phyloP scores from a whole-genome alignment of 1,284 basidiomycete genomes.

The Trichosporon ovoides region DNA sequence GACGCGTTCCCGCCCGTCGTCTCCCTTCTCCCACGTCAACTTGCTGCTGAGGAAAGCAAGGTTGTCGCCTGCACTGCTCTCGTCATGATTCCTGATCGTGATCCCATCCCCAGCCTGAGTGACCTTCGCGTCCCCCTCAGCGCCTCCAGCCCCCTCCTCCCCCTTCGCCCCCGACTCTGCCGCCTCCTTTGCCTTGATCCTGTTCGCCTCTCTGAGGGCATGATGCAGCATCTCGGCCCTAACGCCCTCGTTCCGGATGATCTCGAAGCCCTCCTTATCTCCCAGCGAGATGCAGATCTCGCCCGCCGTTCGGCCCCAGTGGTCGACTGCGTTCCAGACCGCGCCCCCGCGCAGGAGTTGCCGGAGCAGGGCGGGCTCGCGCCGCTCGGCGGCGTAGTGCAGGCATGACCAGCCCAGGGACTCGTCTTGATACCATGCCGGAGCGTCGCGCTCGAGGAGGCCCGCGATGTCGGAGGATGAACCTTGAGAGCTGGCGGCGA shows the following conservation, averaged over 20 bases:
- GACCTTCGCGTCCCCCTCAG: constrained; percentile 16
- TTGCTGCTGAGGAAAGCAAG: constrained; percentile 67
- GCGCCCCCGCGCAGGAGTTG: constrained; percentile 75
- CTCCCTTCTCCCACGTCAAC: constrained; percentile 66
- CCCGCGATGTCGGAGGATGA: constrained; percentile 54
- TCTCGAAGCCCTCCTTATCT: constrained; percentile 63
- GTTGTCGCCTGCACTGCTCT: constrained; percentile 67
- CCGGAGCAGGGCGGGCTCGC: constrained; percentile 60
- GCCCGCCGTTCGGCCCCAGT: constrained; percentile 71
- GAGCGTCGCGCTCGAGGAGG: constrained; percentile 66
- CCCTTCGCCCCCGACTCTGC: not conserved
- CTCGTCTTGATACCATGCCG: constrained; percentile 86
- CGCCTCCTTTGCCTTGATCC: not conserved
- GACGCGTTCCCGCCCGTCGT: constrained; percentile 64
- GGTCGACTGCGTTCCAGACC: constrained; percentile 85
- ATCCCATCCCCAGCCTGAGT: constrained; percentile 15
- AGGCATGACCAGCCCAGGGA: constrained; percentile 72
- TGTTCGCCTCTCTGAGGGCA: constrained; percentile 23
- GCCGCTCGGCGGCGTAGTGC: constrained; percentile 79
- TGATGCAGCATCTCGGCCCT: constrained; percentile 55
- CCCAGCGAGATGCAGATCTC: constrained; percentile 84
- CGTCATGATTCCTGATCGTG: constrained; percentile 52
- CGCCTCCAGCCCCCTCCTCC: constrained; percentile 6
- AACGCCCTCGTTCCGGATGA: constrained; percentile 82
- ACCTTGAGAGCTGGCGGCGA: constrained; percentile 35